These are phyloP conservation scores for Lecanicillium sp. DNA, from an alignment of 2,329 filamentous ascomycete species.

Conservation along the genomic window DNA sequence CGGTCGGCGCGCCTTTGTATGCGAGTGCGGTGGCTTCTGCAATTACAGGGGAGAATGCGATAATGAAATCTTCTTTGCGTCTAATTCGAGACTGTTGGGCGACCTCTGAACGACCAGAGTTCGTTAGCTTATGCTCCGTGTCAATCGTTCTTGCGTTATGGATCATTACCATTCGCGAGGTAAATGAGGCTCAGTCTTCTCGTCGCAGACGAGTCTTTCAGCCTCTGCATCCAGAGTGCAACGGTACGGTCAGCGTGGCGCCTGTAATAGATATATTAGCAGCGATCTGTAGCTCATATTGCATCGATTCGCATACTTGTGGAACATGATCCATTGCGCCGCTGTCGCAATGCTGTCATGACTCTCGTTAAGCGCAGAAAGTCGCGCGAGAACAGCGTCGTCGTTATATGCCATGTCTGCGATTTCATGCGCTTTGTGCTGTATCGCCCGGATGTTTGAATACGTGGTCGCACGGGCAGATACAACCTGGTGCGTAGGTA, in stretches of 20 bases:
- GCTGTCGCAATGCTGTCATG: slow-evolving; percentile 96
- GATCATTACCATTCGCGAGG: slow-evolving; percentile 73
- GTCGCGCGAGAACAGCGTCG: slow-evolving; percentile 89
- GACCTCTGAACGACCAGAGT: slow-evolving; percentile 59
- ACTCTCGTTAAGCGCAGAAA: slow-evolving; percentile 92
- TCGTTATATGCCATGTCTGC: slow-evolving; percentile 82
- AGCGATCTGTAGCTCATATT: slow-evolving; percentile 7
- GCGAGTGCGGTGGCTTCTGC: slow-evolving; percentile 85
- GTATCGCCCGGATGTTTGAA: background rate
- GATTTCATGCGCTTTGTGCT: slow-evolving; percentile 17
- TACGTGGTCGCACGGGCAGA: slow-evolving; percentile 4
- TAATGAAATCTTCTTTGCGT: slow-evolving; percentile 85
- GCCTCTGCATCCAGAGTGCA: slow-evolving; percentile 81
- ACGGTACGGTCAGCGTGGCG: slow-evolving; percentile 89
- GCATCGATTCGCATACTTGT: slow-evolving; percentile 57
- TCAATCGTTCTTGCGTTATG: background rate
- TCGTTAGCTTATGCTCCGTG: slow-evolving; percentile 5
- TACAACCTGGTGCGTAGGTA: background rate
- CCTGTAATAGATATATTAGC: slow-evolving; percentile 39
- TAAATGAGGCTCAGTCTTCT: slow-evolving; percentile 91
- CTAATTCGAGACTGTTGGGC: slow-evolving; percentile 93
- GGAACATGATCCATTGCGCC: slow-evolving; percentile 99
- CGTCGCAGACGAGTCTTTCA: slow-evolving; percentile 79
- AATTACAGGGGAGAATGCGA: slow-evolving; percentile 86
- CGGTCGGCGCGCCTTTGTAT: slow-evolving; percentile 80